phyloP scores from a whole-genome alignment of 2,329 filamentous ascomycete genomes.

The Fusarium coicis region DNA sequence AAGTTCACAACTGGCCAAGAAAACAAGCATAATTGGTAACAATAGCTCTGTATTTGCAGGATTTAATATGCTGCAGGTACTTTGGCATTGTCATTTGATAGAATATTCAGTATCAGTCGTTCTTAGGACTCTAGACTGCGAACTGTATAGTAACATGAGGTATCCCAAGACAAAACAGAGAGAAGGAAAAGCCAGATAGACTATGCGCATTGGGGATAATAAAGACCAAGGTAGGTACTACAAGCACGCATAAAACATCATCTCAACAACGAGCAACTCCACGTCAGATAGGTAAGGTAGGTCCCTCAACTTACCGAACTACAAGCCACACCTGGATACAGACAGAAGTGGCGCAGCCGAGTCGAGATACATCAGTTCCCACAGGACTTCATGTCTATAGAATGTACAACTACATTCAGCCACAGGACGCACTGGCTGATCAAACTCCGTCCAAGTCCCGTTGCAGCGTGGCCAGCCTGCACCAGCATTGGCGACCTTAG shows the following conservation, averaged over 20 bases:
- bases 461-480: conserved; percentile 27
- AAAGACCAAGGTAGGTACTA: background rate
- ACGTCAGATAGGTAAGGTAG: too few relatives aligned
- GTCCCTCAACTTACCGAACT: background rate
- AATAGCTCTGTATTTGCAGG: background rate
- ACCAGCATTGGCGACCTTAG: conserved; percentile 5
- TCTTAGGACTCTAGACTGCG: background rate
- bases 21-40: background rate
- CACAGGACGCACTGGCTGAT: conserved; percentile 20
- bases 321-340: conserved; percentile 9
- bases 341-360: conserved; percentile 8
- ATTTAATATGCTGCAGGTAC: background rate
- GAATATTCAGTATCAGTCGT: background rate
- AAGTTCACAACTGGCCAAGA: background rate
- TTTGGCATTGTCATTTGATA: background rate
- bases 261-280: background rate
- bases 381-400: rapidly evolving
- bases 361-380: background rate
- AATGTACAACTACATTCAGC: conserved; percentile 5
- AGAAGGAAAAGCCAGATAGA: background rate
- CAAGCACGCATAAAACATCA: background rate
- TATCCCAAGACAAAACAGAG: background rate
- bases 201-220: background rate
- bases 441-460: conserved; percentile 25
- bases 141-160: background rate